Conservation (phyloP, 2,329 filamentous ascomycete species). For the Fusarium torreyae region DNA sequence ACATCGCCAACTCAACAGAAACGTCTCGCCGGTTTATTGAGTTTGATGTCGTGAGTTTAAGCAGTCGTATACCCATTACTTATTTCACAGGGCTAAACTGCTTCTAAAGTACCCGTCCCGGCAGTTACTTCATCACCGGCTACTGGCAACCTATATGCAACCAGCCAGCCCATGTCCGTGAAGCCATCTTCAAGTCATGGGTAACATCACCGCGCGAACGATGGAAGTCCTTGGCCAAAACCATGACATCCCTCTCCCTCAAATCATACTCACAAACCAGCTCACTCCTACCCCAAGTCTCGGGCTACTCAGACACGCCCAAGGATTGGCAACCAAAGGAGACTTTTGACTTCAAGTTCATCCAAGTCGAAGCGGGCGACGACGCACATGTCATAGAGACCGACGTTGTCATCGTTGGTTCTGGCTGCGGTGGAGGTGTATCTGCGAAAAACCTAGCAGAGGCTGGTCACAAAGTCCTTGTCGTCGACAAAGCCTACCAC, state of each 20-base stretch:
- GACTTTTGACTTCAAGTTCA: constrained; percentile 71
- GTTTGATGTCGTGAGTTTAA: constrained; percentile 61
- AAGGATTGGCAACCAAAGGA: constrained; percentile 64
- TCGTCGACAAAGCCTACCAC: constrained; percentile 87
- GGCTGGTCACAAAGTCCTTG: constrained; percentile 80
- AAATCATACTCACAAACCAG: constrained; percentile 70
- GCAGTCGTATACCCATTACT: neutral
- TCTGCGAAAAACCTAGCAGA: constrained; percentile 85
- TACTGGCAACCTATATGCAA: constrained; percentile 73
- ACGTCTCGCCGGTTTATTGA: constrained; percentile 58
- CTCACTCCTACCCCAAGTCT: constrained; percentile 67
- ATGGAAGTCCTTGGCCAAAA: constrained; percentile 70
- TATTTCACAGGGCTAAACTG: constrained; percentile 8
- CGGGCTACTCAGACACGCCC: constrained; percentile 71
- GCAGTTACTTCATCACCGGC: constrained; percentile 78
- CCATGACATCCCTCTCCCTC: constrained; percentile 68
- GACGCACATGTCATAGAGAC: constrained; percentile 75
- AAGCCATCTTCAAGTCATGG: constrained; percentile 76
- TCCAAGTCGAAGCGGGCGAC: constrained; percentile 66
- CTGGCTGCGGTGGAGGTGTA: constrained; percentile 88
- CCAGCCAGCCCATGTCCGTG: constrained; percentile 72
- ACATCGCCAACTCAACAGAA: constrained; percentile 54
- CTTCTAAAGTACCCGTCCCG: constrained; percentile 69
- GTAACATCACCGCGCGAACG: constrained; percentile 67
- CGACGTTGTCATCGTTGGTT: constrained; percentile 89